These are phyloP conservation scores for Pythium graminicola DNA, from an alignment of 352 stramenopile species.

Conservation along the genomic window DNA sequence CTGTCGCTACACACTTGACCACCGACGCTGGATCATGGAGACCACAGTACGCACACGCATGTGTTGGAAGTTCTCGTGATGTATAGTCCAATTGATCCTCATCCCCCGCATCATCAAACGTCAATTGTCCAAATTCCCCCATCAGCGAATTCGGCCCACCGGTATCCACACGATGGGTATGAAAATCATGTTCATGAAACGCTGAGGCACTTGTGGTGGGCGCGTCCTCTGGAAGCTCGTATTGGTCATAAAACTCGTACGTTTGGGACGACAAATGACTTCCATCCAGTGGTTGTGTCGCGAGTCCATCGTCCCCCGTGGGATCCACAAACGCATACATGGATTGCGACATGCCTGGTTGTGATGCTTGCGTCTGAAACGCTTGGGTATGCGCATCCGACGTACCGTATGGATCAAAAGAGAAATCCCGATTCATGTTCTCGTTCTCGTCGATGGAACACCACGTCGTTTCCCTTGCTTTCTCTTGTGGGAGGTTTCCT, in stretches of 20 bases:
- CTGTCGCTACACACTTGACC: constrained; percentile 92
- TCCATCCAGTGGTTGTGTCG: constrained; percentile 28
- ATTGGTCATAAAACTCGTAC: constrained; percentile 66
- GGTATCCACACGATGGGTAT: constrained; percentile 31
- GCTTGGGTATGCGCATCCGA: constrained; percentile 21
- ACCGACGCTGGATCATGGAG: constrained; percentile 95
- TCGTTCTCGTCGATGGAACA: too few species aligned
- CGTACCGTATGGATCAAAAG: constrained; percentile 20
- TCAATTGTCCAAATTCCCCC: constrained; percentile 53
- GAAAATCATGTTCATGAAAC: constrained; percentile 28
- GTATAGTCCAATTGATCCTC: constrained; percentile 70
- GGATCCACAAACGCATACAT: constrained; percentile 71
- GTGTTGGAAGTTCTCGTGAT: constrained; percentile 70
- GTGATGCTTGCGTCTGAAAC: constrained; percentile 45
- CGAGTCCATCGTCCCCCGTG: constrained; percentile 25
- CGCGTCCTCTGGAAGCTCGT: constrained; percentile 17
- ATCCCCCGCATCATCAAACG: constrained; percentile 66
- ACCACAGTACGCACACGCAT: constrained; percentile 96
- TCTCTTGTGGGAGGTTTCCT: neutral
- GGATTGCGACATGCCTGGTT: constrained; percentile 22
- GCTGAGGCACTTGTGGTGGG: neutral
- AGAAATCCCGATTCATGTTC: constrained; percentile 24
- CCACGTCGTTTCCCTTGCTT: too few species aligned
- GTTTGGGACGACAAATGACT: constrained; percentile 7
- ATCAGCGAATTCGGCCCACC: constrained; percentile 16